Percentiles rank a stretch among this genome's conserved stretches.
phyloP scores from a whole-genome alignment of 805 yeast species.

The Candida maesae region DNA sequence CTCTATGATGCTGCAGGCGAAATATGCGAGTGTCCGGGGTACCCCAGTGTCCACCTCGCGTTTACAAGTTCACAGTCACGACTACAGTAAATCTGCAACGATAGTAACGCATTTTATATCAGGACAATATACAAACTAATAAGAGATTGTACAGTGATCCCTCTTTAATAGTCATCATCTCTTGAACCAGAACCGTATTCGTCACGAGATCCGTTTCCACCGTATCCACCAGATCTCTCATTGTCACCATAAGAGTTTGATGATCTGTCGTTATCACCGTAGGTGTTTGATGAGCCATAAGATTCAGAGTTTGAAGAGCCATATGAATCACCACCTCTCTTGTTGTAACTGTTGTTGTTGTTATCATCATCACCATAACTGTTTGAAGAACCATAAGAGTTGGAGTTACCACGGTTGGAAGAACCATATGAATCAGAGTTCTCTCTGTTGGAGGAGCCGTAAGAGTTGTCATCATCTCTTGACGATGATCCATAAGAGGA shows the following conservation, averaged over 20 bases:
- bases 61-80: too few species aligned
- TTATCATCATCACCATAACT: not conserved
- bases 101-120: too few species aligned
- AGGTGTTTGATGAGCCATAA: too few species aligned
- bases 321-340: slow-evolving; percentile 1
- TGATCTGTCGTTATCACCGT: slow-evolving; percentile 1
- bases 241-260: not conserved
- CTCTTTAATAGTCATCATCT: slow-evolving; percentile 2
- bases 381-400: not conserved
- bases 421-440: not conserved
- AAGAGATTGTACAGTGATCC: not conserved
- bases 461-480: slow-evolving; percentile 5
- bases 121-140: too few species aligned
- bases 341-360: slow-evolving; percentile 3
- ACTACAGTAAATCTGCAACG: too few species aligned
- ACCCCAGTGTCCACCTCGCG: too few species aligned
- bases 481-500: too few species aligned
- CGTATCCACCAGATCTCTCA: slow-evolving; percentile 3
- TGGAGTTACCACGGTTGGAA: not conserved
- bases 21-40: too few species aligned
- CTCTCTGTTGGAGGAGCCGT: slow-evolving; percentile 7
- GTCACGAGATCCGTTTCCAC: not conserved
- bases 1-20: too few species aligned
- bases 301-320: not conserved
- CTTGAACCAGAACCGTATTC: not conserved